Conservation (phyloP, 2,329 filamentous ascomycete genomes). For the Cladorrhinum sp. region DNA sequence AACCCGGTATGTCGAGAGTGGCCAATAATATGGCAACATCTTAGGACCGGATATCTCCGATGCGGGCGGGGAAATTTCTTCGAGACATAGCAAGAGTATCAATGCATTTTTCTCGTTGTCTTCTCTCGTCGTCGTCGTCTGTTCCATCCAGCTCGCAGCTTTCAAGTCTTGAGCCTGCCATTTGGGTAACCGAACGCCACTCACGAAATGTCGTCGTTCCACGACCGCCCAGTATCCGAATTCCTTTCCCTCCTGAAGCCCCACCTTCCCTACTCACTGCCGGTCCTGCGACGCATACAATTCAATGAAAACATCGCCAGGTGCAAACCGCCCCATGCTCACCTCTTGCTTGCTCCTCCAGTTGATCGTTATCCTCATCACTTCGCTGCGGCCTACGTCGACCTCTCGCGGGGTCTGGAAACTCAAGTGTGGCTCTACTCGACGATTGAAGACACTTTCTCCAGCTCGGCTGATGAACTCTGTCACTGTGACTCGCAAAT, state of each 20-base stretch:
- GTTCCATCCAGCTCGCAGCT: no score
- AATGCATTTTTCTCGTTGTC: no score
- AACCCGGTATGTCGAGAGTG: background rate
- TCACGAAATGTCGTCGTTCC: no score
- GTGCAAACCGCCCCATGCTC: constrained; percentile 43
- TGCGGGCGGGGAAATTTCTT: no score
- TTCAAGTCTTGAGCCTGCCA: no score
- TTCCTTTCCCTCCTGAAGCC: constrained; percentile 47
- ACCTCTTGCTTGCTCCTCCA: constrained; percentile 38
- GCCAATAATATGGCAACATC: background rate
- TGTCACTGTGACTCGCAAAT: no score
- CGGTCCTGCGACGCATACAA: constrained; percentile 61
- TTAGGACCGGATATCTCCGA: no score
- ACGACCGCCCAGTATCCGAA: constrained; percentile 43
- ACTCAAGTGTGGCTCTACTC: constrained; percentile 65
- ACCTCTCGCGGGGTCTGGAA: constrained; percentile 58
- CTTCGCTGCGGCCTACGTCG: constrained; percentile 60
- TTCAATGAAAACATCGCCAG: constrained; percentile 45
- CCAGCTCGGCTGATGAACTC: background rate
- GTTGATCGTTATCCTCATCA: constrained; percentile 4
- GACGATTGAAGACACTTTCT: constrained; percentile 41
- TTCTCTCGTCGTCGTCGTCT: no score
- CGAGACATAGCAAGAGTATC: no score
- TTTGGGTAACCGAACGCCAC: no score
- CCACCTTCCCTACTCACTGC: constrained; percentile 57